Conservation (phyloP, 1,139 yeast species). For the Sugiyamaella pinicola region DNA sequence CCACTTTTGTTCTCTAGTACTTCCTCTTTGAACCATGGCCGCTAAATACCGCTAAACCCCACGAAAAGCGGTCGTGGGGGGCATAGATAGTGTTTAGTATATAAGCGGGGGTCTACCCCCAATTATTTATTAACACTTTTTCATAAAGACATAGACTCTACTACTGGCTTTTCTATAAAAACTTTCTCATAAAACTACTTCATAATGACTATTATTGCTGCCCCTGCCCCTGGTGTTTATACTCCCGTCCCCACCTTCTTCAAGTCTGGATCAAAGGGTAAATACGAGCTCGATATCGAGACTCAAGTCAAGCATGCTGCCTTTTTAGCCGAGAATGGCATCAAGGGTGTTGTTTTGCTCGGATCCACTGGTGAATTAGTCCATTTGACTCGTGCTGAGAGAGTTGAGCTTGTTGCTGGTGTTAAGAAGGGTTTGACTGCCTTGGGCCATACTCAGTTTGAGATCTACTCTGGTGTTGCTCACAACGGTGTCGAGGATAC, state of each 20-base stretch:
- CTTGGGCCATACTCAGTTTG: slow-evolving; percentile 42
- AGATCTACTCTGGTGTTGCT: slow-evolving; percentile 52
- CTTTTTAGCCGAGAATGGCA: slow-evolving; percentile 47
- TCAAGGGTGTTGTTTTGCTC: slow-evolving; percentile 51
- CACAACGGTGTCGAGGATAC: slow-evolving; percentile 49
- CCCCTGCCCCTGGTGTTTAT: slow-evolving; percentile 47
- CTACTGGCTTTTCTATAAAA: too few species aligned
- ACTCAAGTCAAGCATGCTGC: slow-evolving; percentile 50
- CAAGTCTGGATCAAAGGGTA: slow-evolving; percentile 43
- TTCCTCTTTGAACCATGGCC: not conserved
- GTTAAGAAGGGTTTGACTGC: slow-evolving; percentile 44
- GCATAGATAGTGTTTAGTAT: slow-evolving; percentile 1
- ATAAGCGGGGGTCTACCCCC: slow-evolving; percentile 3
- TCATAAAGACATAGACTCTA: too few species aligned
- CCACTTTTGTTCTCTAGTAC: not conserved
- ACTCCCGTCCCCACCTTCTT: slow-evolving; percentile 56
- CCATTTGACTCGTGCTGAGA: slow-evolving; percentile 50
- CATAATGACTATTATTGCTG: slow-evolving; percentile 23
- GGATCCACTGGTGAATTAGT: slow-evolving; percentile 57
- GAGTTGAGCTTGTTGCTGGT: slow-evolving; percentile 43
- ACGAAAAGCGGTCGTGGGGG: slow-evolving; percentile 15
- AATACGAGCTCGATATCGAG: slow-evolving; percentile 47
- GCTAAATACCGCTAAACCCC: slow-evolving; percentile 7
- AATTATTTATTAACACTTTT: not conserved
- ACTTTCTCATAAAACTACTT: too few species aligned